Percentiles rank a stretch among this genome's conserved stretches.
These are phyloP conservation scores for Tetradesmus lagerheimii DNA, from an alignment of 139 green algal genomes.

Conservation along the genomic window DNA sequence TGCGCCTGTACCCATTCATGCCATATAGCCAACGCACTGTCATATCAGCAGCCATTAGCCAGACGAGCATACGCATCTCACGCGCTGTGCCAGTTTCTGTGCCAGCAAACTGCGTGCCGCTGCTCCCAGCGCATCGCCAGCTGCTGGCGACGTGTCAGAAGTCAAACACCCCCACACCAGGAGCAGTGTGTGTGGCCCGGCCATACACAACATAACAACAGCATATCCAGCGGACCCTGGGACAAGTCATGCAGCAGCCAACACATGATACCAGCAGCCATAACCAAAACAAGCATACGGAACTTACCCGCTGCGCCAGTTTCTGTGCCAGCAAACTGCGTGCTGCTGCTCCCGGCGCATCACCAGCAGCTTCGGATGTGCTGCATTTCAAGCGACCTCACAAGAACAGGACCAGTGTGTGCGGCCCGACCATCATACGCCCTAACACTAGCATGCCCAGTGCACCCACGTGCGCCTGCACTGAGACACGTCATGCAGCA, in stretches of 20 bases:
- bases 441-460: background rate
- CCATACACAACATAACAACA: too few species aligned
- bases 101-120: conserved; percentile 60
- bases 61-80: background rate
- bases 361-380: conserved; percentile 65
- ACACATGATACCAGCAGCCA: too few species aligned
- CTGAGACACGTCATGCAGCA: background rate
- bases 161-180: too few species aligned
- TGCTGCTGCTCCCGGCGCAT: conserved; percentile 64
- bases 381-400: too few species aligned
- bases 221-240: too few species aligned
- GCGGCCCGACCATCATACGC: too few species aligned
- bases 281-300: too few species aligned
- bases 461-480: too few species aligned
- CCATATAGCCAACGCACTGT: background rate
- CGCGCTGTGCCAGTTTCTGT: conserved; percentile 69
- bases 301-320: conserved; percentile 67
- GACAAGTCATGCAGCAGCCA: too few species aligned
- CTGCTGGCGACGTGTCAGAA: conserved; percentile 62
- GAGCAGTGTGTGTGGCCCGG: too few species aligned
- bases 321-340: conserved; percentile 68
- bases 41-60: background rate
- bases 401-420: too few species aligned
- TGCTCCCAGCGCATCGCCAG: conserved; percentile 68
- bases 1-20: too few species aligned